phyloP scores from a whole-genome alignment of 306 rosid genomes.

The Nissolia schottii region DNA sequence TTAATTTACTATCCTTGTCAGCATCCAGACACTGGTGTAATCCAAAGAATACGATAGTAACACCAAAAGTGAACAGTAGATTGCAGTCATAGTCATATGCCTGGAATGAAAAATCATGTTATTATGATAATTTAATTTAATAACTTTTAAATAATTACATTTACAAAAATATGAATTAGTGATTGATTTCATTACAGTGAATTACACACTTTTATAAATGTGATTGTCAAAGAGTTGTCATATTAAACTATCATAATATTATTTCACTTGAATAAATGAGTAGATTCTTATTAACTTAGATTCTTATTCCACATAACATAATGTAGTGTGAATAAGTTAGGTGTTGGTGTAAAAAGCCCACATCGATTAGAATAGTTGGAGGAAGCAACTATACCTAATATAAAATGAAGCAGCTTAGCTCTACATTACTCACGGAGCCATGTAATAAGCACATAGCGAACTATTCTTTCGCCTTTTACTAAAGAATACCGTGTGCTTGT shows the following conservation, averaged over 20 bases:
- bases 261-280: neutral
- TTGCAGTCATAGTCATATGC: neutral
- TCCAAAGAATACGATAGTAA: too few species aligned
- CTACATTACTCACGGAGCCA: neutral
- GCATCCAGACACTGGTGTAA: too few species aligned
- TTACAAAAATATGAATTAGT: too few species aligned
- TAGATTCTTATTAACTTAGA: too few species aligned
- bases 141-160: too few species aligned
- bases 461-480: conserved; percentile 39
- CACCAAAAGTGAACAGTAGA: neutral
- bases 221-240: too few species aligned
- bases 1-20: neutral
- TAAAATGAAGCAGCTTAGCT: neutral
- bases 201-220: too few species aligned
- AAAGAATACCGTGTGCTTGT: conserved; percentile 28
- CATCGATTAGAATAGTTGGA: neutral
- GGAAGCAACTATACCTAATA: neutral
- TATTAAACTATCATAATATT: too few species aligned
- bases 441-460: conserved; percentile 26
- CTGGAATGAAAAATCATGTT: too few species aligned
- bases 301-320: too few species aligned
- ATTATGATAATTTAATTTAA: too few species aligned
- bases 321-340: neutral
- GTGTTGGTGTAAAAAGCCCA: neutral
- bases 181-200: too few species aligned